Evolutionary conservation across 2,329 filamentous ascomycete genomes (phyloP), one percentile per base, ranked within the genome.

Genomic region (Lasiodiplodia gonubiensis): DNA sequence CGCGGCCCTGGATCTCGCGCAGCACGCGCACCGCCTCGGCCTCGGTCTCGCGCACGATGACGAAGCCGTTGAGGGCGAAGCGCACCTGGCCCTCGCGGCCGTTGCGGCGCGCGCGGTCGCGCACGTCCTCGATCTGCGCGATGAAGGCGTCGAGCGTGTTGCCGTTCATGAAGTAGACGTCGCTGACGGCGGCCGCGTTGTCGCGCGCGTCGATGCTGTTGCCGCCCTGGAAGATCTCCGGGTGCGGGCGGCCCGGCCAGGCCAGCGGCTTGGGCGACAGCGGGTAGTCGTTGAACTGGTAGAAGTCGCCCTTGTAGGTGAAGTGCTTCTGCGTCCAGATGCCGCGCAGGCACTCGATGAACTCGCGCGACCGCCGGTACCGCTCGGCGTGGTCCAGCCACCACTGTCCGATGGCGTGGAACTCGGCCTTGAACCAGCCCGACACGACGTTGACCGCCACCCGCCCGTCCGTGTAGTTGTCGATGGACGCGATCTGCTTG

Each of bases 91-190:
- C 75, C 61, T 80, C 80, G 2, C 83, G 79, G 11, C 80, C 80
- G 12, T 80, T 74, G 68, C 80, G 81, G 65, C 76, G 76, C 2
- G 84, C 83, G 0, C 82, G 77, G 54, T 79, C 79, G 66, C 80
- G 81, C 4, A 86, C 83, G 68, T 85, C 83, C 1, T 74, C 74
- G 52, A 86, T 86, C 71, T 86, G 84, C 11, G 75, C 74, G 52
- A 82, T 79, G 73, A 86, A 85, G 2, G 83, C 83, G 63, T 85
- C 83, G 11, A 86, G 79, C 2, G 84, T 83, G 70, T 86, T 86
- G n/a, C 84, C 83, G 70, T 86, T 86, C 83, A 86, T 86, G 71
- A 86, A 86, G 70, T 86, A 86, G 75, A 82, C 85, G 68, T 85
- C 83, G 2, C 77, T 80, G 2, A 82, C 83, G 25, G 78, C 73